Conservation (phyloP, 208 protist species). For the Leishmania lainsoni region DNA sequence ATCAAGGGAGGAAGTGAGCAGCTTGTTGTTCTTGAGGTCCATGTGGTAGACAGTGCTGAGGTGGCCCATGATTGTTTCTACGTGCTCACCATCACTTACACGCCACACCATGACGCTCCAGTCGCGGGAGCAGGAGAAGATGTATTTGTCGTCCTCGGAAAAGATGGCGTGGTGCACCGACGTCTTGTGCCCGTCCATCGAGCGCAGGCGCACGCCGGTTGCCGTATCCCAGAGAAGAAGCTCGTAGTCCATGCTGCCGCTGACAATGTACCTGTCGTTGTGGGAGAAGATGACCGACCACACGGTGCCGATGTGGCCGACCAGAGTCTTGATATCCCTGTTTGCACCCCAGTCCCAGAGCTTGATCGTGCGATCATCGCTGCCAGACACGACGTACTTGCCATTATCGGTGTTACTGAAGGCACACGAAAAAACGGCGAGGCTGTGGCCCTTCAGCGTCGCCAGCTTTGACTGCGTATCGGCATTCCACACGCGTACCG, state of each 20-base stretch:
- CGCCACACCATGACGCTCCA: constrained; percentile 86
- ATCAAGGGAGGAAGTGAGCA: constrained; percentile 85
- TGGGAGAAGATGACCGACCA: constrained; percentile 80
- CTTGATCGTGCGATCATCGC: constrained; percentile 84
- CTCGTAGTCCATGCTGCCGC: constrained; percentile 86
- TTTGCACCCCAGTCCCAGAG: constrained; percentile 81
- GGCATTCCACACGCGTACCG: constrained; percentile 82
- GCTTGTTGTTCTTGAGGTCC: constrained; percentile 61
- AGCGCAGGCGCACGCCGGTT: constrained; percentile 55
- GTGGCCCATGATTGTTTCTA: constrained; percentile 81
- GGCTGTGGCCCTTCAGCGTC: constrained; percentile 70
- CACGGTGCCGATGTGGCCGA: constrained; percentile 83
- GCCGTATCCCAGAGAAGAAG: constrained; percentile 76
- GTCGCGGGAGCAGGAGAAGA: constrained; percentile 85
- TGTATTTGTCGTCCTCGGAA: constrained; percentile 78
- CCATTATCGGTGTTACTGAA: constrained; percentile 78
- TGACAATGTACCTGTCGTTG: constrained; percentile 73
- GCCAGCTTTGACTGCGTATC: constrained; percentile 58
- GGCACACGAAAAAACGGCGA: constrained; percentile 83
- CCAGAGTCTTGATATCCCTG: constrained; percentile 62
- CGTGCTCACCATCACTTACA: constrained; percentile 54
- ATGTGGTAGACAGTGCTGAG: constrained; percentile 88
- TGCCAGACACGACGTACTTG: constrained; percentile 79
- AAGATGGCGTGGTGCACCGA: constrained; percentile 88
- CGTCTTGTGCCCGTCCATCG: constrained; percentile 68